phyloP scores from a whole-genome alignment of 768 basidiomycete genomes.

The Chalciporus pseudorubinellus region DNA sequence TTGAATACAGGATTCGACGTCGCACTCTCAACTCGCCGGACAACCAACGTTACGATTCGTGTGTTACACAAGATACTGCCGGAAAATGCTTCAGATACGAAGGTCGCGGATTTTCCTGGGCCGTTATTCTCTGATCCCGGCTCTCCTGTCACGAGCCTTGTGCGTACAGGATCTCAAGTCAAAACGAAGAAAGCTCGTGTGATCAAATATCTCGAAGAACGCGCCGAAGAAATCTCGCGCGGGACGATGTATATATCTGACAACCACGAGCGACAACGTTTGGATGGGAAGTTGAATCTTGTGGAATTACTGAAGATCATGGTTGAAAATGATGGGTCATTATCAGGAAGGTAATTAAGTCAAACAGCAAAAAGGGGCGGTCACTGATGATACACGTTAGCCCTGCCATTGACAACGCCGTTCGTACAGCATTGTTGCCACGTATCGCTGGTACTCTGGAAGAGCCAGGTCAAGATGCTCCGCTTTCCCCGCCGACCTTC shows the following conservation, averaged over 20 bases:
- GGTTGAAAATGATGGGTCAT: conserved; percentile 85
- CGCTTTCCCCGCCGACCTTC: conserved; percentile 30
- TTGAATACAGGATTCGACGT: conserved; percentile 76
- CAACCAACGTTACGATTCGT: conserved; percentile 67
- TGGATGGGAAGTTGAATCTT: conserved; percentile 76
- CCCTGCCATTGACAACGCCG: conserved; percentile 66
- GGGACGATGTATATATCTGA: conserved; percentile 70
- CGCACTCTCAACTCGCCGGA: conserved; percentile 66
- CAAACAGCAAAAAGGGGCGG: background rate
- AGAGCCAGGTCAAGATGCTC: conserved; percentile 21
- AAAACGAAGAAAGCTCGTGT: conserved; percentile 87
- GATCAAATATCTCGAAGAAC: conserved; percentile 70
- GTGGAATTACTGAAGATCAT: conserved; percentile 73
- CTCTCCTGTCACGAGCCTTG: conserved; percentile 59
- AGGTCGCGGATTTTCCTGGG: conserved; percentile 71
- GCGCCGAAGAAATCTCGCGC: conserved; percentile 72
- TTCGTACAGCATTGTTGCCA: conserved; percentile 72
- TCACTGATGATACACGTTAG: conserved; percentile 35
- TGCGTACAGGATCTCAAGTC: conserved; percentile 60
- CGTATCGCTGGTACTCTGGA: conserved; percentile 36
- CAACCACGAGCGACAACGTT: conserved; percentile 50
- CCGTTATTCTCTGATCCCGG: conserved; percentile 82
- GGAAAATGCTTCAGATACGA: conserved; percentile 55
- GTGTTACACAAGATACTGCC: conserved; percentile 68
- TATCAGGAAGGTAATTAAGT: conserved; percentile 71